Conservation (phyloP, 768 basidiomycete species). For the Tricholoma terreum region DNA sequence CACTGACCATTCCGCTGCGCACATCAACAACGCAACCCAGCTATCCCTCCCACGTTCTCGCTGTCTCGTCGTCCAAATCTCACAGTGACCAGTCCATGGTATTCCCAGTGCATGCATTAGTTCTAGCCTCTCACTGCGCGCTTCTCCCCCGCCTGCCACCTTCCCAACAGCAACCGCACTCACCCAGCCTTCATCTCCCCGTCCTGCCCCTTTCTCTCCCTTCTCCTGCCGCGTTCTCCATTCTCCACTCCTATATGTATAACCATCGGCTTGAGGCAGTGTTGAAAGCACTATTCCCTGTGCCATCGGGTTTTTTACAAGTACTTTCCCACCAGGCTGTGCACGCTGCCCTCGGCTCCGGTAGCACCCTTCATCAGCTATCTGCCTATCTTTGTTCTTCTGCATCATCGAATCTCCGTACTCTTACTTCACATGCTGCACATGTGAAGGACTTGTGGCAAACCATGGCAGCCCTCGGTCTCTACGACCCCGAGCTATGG, state of each 20-base stretch:
- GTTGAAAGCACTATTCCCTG: slow-evolving; percentile 61
- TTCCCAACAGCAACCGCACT: slow-evolving; percentile 26
- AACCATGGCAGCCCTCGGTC: slow-evolving; percentile 70
- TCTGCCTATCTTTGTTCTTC: slow-evolving; percentile 50
- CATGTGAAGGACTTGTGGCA: slow-evolving; percentile 79
- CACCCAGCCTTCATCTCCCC: slow-evolving; percentile 47
- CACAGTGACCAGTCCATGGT: slow-evolving; percentile 44
- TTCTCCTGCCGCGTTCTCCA: slow-evolving; percentile 63
- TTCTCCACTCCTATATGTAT: slow-evolving; percentile 70
- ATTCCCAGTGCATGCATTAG: slow-evolving; percentile 60
- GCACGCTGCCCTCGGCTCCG: slow-evolving; percentile 44
- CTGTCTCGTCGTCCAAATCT: slow-evolving; percentile 48
- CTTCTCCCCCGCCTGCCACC: slow-evolving; percentile 50
- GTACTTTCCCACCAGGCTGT: slow-evolving; percentile 42
- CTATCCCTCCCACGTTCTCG: slow-evolving; percentile 55
- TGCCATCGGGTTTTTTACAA: slow-evolving; percentile 44
- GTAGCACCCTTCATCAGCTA: slow-evolving; percentile 51
- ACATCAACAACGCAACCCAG: slow-evolving; percentile 27
- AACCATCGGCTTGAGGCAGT: slow-evolving; percentile 60
- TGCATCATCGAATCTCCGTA: slow-evolving; percentile 40
- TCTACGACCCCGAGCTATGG: slow-evolving; percentile 75
- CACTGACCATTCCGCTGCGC: slow-evolving; percentile 49
- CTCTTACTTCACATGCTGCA: slow-evolving; percentile 54
- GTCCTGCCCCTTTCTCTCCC: slow-evolving; percentile 71
- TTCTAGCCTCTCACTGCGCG: slow-evolving; percentile 60